Base-by-base conservation (phyloP, 225 moss, liverwort and hornwort species). In the Ulota crispa region DNA sequence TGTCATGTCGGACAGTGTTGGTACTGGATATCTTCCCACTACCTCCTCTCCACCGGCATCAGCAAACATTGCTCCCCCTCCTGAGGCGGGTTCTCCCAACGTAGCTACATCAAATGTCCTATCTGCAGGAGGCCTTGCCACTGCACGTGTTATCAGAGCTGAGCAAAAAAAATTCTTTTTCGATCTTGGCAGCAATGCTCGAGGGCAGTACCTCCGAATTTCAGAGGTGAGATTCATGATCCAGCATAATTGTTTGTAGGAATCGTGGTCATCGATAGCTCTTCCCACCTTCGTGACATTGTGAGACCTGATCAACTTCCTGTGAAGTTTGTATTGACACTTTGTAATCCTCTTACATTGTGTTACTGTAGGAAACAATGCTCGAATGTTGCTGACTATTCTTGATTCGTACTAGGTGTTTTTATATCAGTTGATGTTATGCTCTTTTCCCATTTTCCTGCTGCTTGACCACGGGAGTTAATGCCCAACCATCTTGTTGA, bases 91-190 rank as follows among this genome's bases (percentile, higher is more conserved):
- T 47, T 83, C 91, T 53, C 79, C 86, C 43, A 90, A 84, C 73
- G 60, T 90, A 57, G 82, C 83, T 53, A 52, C 88, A 45, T 66
- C 92, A 74, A 85, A 73, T 39, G 76, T 82, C 50, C 59, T 84
- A 39, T 78, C 81, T 62, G 90, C 83, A 81, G 92, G 88, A 52
- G 85, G 88, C 72, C 75, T 83, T 39, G 83, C 83, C 27, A 88
- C 89, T 67, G 92, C 92, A 23, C 88, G 92, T 42, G 92, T 92
- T 20, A 86, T 92, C 53, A 82, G 92, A 80, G 92, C 90, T 28
- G 92, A 92, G 77, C 92, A 92, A 47, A 92, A 92, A 78, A 92
- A 92, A 53, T 92, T 92, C 81, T 92, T 92, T 74, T 92, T 92
- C 31, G 92, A 92, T 68, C 92, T 92, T 52, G 92, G 92, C 64